phyloP scores from a whole-genome alignment of 2,329 filamentous ascomycete genomes.

The Diaporthe sp. region DNA sequence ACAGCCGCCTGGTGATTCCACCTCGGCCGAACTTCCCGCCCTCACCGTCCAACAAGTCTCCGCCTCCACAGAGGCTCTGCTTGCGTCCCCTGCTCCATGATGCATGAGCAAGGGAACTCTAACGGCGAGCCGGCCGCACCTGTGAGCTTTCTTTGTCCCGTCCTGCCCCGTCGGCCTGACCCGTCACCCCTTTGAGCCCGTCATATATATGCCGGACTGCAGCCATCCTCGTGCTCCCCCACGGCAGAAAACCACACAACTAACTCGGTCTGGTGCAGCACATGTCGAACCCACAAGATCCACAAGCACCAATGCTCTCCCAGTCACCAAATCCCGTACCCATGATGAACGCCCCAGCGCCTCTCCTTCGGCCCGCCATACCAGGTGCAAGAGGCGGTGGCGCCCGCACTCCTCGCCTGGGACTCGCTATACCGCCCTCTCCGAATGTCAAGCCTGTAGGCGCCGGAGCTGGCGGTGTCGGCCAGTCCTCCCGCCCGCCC shows the following conservation, averaged over 20 bases:
- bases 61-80: conserved; percentile 24
- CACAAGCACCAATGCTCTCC: conserved; percentile 39
- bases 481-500: conserved; percentile 66
- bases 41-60: conserved; percentile 20
- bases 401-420: conserved; percentile 80
- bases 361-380: conserved; percentile 86
- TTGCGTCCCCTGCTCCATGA: conserved; percentile 39
- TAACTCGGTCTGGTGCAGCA: conserved; percentile 29
- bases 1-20: conserved; percentile 33
- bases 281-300: conserved; percentile 35
- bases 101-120: conserved; percentile 44
- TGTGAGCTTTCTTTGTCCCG: conserved; percentile 35
- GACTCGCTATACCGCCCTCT: conserved; percentile 90
- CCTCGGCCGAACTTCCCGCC: conserved; percentile 24
- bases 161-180: background rate
- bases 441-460: conserved; percentile 84
- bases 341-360: conserved; percentile 79
- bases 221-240: background rate
- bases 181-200: conserved; percentile 17
- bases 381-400: conserved; percentile 76
- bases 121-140: conserved; percentile 39
- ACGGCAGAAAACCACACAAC: background rate
- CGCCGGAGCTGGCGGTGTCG: conserved; percentile 54
- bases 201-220: background rate
- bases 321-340: conserved; percentile 57